Conservation (phyloP, 805 yeast genomes). For the Ogataea pilisensis region DNA sequence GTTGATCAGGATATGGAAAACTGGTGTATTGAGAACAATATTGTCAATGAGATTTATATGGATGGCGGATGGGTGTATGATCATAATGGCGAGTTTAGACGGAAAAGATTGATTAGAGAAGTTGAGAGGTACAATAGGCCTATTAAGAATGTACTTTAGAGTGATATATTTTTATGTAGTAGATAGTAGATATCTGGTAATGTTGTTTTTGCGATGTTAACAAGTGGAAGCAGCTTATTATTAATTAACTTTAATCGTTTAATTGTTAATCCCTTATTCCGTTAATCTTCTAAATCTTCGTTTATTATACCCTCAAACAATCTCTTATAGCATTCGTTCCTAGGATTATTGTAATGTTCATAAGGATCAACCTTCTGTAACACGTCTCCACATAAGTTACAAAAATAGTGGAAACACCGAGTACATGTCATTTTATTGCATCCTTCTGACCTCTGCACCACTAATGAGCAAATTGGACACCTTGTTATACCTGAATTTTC, state of each 20-base stretch:
- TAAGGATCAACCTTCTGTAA: constrained; percentile 43
- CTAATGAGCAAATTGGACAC: constrained; percentile 51
- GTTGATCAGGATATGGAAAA: constrained; percentile 49
- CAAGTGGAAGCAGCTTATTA: no score
- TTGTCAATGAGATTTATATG: constrained; percentile 29
- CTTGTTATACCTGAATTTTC: constrained; percentile 39
- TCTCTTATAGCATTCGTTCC: constrained; percentile 42
- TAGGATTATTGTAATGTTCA: constrained; percentile 43
- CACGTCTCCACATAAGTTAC: constrained; percentile 49
- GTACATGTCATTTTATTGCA: constrained; percentile 61
- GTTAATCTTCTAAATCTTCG: no score
- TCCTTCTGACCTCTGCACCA: constrained; percentile 54
- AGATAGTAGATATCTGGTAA: no score
- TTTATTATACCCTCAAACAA: constrained; percentile 52
- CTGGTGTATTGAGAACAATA: constrained; percentile 50
- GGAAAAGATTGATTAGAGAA: constrained; percentile 53
- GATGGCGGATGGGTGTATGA: constrained; percentile 50
- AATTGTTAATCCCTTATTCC: no score
- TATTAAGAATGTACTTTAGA: no score
- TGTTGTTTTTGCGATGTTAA: no score
- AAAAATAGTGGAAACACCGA: constrained; percentile 45
- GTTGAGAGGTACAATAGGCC: constrained; percentile 45
- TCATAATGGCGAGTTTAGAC: constrained; percentile 45
- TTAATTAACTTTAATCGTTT: no score
- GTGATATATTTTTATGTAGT: no score